Percentiles rank a stretch among this genome's conserved stretches.
Conservation (phyloP, 805 yeast species). For the Brettanomyces nanus region DNA sequence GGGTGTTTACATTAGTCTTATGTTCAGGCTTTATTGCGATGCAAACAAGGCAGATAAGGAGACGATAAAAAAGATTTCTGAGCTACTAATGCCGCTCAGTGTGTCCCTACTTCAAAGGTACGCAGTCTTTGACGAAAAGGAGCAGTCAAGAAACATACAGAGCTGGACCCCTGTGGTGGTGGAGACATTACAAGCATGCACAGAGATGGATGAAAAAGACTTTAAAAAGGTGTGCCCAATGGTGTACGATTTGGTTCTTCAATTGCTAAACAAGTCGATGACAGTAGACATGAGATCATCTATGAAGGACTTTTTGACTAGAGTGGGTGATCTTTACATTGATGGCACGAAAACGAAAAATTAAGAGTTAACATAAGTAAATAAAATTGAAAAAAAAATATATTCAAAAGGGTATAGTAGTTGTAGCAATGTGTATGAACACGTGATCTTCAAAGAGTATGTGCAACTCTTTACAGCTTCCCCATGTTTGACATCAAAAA, state of each 20-base stretch:
- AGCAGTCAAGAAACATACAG: conserved; percentile 68
- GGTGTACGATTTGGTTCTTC: conserved; percentile 52
- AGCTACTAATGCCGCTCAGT: conserved; percentile 59
- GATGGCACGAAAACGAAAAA: background rate
- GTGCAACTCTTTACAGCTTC: too few relatives aligned
- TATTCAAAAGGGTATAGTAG: too few relatives aligned
- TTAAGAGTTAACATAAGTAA: conserved; percentile 2
- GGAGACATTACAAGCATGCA: conserved; percentile 76
- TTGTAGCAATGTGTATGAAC: too few relatives aligned
- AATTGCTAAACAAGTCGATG: conserved; percentile 52
- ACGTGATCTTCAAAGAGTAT: too few relatives aligned
- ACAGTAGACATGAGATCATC: conserved; percentile 56
- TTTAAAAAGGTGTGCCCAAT: conserved; percentile 50
- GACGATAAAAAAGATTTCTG: conserved; percentile 43
- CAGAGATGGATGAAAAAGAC: conserved; percentile 67
- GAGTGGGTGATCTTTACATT: conserved; percentile 37
- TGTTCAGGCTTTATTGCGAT: conserved; percentile 74
- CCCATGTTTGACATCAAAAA: too few relatives aligned
- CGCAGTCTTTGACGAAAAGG: conserved; percentile 64
- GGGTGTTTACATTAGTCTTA: conserved; percentile 73
- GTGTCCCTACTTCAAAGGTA: conserved; percentile 63
- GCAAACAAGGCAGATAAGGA: conserved; percentile 39
- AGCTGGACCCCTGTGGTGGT: conserved; percentile 92
- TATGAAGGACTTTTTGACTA: conserved; percentile 46
- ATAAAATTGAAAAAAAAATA: too few relatives aligned